Conservation (phyloP, 1,139 yeast species). For the Saccharomyces hybrid region DNA sequence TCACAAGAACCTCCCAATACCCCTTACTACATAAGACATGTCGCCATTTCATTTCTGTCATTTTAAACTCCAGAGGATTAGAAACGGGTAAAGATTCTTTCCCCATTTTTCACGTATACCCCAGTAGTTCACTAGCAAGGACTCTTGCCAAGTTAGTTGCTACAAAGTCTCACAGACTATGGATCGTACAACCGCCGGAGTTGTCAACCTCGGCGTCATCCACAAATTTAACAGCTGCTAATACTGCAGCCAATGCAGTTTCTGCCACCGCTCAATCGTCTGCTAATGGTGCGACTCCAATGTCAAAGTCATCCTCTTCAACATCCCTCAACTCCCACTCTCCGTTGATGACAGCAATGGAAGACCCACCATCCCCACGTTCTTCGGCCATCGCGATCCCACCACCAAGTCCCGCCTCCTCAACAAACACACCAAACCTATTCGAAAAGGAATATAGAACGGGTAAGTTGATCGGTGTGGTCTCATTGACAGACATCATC, state of each 20-base stretch:
- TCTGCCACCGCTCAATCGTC: slow-evolving; percentile 5
- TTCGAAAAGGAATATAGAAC: slow-evolving; percentile 44
- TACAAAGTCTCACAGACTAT: slow-evolving; percentile 83
- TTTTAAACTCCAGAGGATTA: slow-evolving; percentile 79
- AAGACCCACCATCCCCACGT: slow-evolving; percentile 17
- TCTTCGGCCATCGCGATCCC: slow-evolving; percentile 11
- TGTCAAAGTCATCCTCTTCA: slow-evolving; percentile 1
- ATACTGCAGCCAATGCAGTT: slow-evolving; percentile 7
- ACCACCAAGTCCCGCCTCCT: slow-evolving; percentile 16
- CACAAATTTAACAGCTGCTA: slow-evolving; percentile 14
- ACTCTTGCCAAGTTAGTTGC: slow-evolving; percentile 93
- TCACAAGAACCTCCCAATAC: slow-evolving; percentile 78
- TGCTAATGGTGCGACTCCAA: slow-evolving; percentile 2
- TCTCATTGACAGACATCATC: slow-evolving; percentile 81
- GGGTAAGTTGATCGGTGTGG: slow-evolving; percentile 82
- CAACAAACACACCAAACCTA: slow-evolving; percentile 19
- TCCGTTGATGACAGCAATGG: slow-evolving; percentile 21
- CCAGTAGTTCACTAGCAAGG: slow-evolving; percentile 71
- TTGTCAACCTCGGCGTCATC: slow-evolving; percentile 4
- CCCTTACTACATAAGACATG: slow-evolving; percentile 75
- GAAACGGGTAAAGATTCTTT: slow-evolving; percentile 84
- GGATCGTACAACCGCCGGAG: slow-evolving; percentile 69
- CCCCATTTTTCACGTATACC: slow-evolving; percentile 90
- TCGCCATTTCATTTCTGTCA: slow-evolving; percentile 78
- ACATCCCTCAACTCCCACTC: slow-evolving; percentile 9